Base-by-base conservation (phyloP, 2,329 filamentous ascomycete species). In the Plenodomus lindquistii region DNA sequence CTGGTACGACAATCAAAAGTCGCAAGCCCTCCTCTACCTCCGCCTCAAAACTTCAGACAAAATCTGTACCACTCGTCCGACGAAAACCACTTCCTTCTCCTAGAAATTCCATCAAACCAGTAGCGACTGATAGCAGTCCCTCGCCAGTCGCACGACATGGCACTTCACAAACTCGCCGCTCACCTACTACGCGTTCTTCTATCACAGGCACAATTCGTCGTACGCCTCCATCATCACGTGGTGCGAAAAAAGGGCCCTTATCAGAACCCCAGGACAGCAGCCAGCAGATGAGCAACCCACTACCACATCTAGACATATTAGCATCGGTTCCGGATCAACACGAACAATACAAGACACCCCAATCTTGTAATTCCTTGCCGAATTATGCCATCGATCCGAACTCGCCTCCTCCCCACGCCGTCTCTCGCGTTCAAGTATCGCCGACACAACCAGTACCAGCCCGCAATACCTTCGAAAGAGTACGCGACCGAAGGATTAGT, bases 311-410 rank as follows among this genome's bases (percentile, higher is more conserved):
- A 45, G 52, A 59, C 21, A 65, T 62, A 35, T 45, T 67, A 17
- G 60, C 55, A 1, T 57, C 59, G 4, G 49, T 66, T 10, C 59
- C 60, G 21, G 53, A 55, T 47, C 63, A 67, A 46, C 57, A 68
- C 8, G 52, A 64, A 38, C 48, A 50, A 37, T 41, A 52, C 15
- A 44, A 36, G 24, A 60, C 61, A 18, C 57, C 62, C 17, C 55
- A 66, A 0, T 59, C 55, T 1, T 45, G 48, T 8, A 44, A 24
- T 5, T 24, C 22, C 6, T 11, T 13, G 11, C 15, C 27, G 15
- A 13, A 31, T 31, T 13, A 24, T 31, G 11, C 15, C 15, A 31
- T n/a, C n/a, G n/a, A n/a, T n/a, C n/a, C n/a, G n/a, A n/a, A n/a
- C n/a, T 18, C 43, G 16, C 55, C 55, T 15, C 53, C 55, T 15